Base-by-base conservation (phyloP, 257 asterid species). In the Misopates orontium region DNA sequence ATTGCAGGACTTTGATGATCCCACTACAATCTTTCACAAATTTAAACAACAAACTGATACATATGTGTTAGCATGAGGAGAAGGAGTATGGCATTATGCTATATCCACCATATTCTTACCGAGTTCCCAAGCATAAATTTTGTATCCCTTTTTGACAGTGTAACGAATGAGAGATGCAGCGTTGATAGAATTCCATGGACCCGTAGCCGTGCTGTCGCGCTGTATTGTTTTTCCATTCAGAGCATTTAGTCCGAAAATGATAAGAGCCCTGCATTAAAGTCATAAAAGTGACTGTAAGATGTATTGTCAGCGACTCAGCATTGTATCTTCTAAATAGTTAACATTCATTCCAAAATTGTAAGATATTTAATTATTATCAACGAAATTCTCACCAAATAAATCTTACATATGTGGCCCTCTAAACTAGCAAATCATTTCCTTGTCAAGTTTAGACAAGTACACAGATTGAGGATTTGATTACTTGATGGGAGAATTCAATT, bases 211-310 rank as follows among this genome's bases (percentile, higher is more conserved):
- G 20, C 70, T 65, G 23, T 67, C 72, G 1, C 73, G 52, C 0
- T 17, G 42, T 61, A 83, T 55, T 11, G 81, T 20, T 71, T 73
- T 83, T 64, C 97, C 97, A 31, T 71, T 52, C 25, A 89, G 85
- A 57, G 89, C 96, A 72, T 87, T 89, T 61, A 89, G 61, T 51
- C 96, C 93, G 64, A 89, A 89, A 31, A 78, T 77, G 20, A 83
- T 60, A 12, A 70, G 73, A 72, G 91, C 95, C 74, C 96, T 89
- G 85, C 51, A 64, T 62, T 9, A 18, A 25, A 76, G 11, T 62
- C 24, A 19, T 20, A 47, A 20, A 48, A 61, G 0, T n/a, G 28
- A 52, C 19, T 4, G 5, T 51, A 50, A 58, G 52, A 63, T 32
- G 15, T 42, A 45, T 28, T 32, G 5, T 15, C 11, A 28, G 16